Evolutionary conservation across 495 filamentous ascomycete genomes (phyloP), one percentile per base, ranked within the genome.

Genomic region (Penicillium manginii): DNA sequence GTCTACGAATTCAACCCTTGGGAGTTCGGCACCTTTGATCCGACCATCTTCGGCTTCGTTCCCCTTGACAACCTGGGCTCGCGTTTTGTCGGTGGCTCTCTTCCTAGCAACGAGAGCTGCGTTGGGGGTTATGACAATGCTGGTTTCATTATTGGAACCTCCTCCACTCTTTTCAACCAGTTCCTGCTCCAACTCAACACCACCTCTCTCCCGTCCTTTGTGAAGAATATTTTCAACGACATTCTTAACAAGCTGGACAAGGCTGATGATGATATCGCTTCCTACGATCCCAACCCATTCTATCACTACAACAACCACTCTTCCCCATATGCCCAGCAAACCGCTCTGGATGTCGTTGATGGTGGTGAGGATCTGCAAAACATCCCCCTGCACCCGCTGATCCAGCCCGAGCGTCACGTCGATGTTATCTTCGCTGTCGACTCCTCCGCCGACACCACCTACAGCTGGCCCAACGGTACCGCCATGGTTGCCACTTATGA

Each of bases 361-460:
- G 93, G 93, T 32, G 93, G 93, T 43, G 82, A 90, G 67, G 93
- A 97, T 67, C 66, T 85, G 18, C 90, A 98, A 67, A 97, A 97
- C 71, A 85, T 97, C 50, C 93, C 93, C 0, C 79, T 97, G 2
- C 83, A 92, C 61, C 94, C 94, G 0, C 81, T 93, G 5, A 89
- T 96, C 65, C 91, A 96, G 63, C 91, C 91, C 0, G 32, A 71
- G 29, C 89, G 93, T 23, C 61, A 81, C 42, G 87, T 98, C 50
- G 94, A 97, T 70, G 89, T 96, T 22, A 92, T 97, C 70, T 96
- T 97, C 69, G 93, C 93, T 21, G 77, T 96, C 60, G 93, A 98
- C 73, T 86, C 84, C 46, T 91, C 88, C 8, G 92, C 91, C 32
- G 93, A 97, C 72, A 93, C 88, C 0, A 70, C 73, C 11, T 79